These are phyloP conservation scores for Plantago major DNA, from an alignment of 257 asterid genomes.

Conservation along the genomic window DNA sequence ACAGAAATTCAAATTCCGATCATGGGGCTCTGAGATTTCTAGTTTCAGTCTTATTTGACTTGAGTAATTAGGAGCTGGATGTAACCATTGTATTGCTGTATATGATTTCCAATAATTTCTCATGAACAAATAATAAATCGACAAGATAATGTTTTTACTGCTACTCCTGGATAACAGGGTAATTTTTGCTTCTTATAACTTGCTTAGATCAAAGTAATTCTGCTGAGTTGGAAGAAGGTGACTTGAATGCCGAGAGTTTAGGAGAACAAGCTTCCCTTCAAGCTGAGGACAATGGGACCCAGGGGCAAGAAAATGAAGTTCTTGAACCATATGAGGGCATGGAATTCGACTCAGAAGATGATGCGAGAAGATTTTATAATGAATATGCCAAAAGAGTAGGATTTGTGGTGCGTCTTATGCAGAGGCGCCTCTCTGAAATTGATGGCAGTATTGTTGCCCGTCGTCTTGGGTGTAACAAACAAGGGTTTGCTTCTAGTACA, in stretches of 20 bases:
- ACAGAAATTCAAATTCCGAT: too few relatives aligned
- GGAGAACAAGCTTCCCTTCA: constrained; percentile 30
- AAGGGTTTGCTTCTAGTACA: constrained; percentile 40
- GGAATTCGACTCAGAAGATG: constrained; percentile 62
- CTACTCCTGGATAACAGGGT: constrained; percentile 6
- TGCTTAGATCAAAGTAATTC: constrained; percentile 29
- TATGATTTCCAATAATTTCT: not conserved
- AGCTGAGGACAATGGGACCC: constrained; percentile 19
- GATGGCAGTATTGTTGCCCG: constrained; percentile 53
- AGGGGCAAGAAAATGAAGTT: constrained; percentile 27
- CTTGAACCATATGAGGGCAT: constrained; percentile 51
- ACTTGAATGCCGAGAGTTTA: constrained; percentile 26
- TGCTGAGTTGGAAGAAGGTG: constrained; percentile 33
- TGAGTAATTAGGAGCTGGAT: not conserved
- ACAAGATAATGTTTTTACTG: constrained; percentile 6
- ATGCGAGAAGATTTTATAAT: constrained; percentile 47
- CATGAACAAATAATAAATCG: not conserved
- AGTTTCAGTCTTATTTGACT: not conserved
- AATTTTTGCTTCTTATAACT: constrained; percentile 14
- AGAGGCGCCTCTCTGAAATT: constrained; percentile 52
- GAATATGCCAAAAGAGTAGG: constrained; percentile 52
- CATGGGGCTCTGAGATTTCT: not conserved
- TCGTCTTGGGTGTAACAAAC: constrained; percentile 60
- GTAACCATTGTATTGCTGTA: not conserved
- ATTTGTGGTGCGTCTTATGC: constrained; percentile 57